Percentiles rank a stretch among this genome's conserved stretches.
These are phyloP conservation scores for Fraxinus latifolia DNA, from an alignment of 305 asterid genomes.

Conservation along the genomic window DNA sequence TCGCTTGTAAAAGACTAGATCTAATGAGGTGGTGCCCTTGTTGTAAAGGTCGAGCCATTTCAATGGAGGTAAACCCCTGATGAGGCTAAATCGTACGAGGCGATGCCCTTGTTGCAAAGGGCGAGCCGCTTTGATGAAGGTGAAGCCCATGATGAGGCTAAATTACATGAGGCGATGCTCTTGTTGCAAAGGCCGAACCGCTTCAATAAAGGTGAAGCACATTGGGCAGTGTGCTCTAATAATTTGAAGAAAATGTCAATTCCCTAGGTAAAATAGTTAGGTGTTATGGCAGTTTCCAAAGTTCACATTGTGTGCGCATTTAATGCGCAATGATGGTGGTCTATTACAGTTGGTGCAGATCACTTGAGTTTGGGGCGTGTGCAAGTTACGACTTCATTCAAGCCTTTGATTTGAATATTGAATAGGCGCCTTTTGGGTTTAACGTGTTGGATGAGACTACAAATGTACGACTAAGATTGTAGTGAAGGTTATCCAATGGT, in stretches of 20 bases:
- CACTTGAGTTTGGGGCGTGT: neutral
- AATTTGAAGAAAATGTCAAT: neutral
- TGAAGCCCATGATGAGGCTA: too few species aligned
- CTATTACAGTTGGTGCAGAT: neutral
- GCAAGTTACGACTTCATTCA: neutral
- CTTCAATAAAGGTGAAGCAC: neutral
- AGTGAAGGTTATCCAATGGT: neutral
- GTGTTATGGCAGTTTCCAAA: neutral
- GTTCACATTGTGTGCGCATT: neutral
- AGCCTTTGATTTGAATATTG: neutral
- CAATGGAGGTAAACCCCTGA: too few species aligned
- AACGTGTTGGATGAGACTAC: neutral
- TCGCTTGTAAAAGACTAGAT: too few species aligned
- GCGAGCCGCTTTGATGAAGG: too few species aligned
- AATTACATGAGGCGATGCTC: neutral
- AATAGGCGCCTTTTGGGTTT: neutral
- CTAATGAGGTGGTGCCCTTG: too few species aligned
- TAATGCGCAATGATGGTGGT: neutral
- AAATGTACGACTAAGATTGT: too few species aligned
- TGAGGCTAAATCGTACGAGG: too few species aligned
- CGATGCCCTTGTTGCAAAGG: too few species aligned
- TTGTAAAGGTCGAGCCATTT: too few species aligned
- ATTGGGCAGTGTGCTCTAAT: neutral
- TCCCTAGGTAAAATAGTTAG: neutral
- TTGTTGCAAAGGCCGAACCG: neutral